phyloP scores from a whole-genome alignment of 1,139 yeast genomes.

The Zygosaccharomyces sapae region DNA sequence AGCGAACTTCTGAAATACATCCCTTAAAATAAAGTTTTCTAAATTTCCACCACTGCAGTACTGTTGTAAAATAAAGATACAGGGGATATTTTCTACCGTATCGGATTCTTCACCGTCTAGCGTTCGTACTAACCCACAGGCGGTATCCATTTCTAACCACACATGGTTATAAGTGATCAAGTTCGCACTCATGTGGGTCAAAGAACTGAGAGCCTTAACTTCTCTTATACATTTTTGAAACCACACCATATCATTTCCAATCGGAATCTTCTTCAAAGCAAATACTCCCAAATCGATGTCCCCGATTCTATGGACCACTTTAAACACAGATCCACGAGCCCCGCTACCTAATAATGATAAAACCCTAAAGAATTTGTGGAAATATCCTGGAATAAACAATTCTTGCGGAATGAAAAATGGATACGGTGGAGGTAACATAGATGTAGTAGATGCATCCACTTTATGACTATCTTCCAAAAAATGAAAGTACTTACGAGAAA shows the following conservation, averaged over 20 bases:
- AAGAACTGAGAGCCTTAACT: slow-evolving; percentile 55
- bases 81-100: slow-evolving; percentile 49
- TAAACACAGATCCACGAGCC: slow-evolving; percentile 75
- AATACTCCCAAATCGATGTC: slow-evolving; percentile 72
- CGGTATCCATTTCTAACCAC: slow-evolving; percentile 72
- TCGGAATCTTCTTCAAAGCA: slow-evolving; percentile 79
- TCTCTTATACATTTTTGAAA: slow-evolving; percentile 69
- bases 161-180: slow-evolving; percentile 84
- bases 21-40: slow-evolving; percentile 55
- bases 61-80: slow-evolving; percentile 79
- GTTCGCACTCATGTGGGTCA: slow-evolving; percentile 51
- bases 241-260: slow-evolving; percentile 69
- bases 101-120: slow-evolving; percentile 18
- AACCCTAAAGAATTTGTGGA: slow-evolving; percentile 59
- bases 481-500: slow-evolving; percentile 23
- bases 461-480: slow-evolving; percentile 16
- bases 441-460: not conserved
- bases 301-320: slow-evolving; percentile 68
- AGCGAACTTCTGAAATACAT: slow-evolving; percentile 33
- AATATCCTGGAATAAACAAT: slow-evolving; percentile 70
- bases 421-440: slow-evolving; percentile 12
- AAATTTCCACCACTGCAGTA: slow-evolving; percentile 86
- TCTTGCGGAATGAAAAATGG: slow-evolving; percentile 29
- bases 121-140: slow-evolving; percentile 27
- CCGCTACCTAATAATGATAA: slow-evolving; percentile 64